Conservation (phyloP, 129 eudicot genomes). For the Logfia minima region DNA sequence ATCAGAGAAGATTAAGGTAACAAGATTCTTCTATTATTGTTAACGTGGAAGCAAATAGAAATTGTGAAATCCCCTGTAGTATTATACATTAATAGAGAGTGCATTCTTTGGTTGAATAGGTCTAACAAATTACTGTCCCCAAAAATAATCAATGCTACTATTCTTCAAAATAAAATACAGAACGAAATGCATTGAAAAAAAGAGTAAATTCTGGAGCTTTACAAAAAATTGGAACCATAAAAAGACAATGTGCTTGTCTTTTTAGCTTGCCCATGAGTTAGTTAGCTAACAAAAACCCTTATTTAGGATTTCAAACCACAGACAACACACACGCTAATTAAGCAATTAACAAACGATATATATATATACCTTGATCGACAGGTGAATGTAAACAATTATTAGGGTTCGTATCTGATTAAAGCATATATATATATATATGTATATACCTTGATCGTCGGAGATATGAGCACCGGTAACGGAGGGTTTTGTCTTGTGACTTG, state of each 20-base stretch:
- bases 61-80: background rate
- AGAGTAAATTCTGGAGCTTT: too few relatives aligned
- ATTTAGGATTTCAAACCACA: background rate
- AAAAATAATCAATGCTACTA: too few relatives aligned
- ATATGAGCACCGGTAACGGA: background rate
- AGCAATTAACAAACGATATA: too few relatives aligned
- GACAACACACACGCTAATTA: too few relatives aligned
- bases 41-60: too few relatives aligned
- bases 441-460: background rate
- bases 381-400: background rate
- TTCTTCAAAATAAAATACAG: background rate
- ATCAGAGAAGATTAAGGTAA: too few relatives aligned
- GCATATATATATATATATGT: background rate
- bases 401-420: background rate
- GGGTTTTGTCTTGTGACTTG: background rate
- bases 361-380: too few relatives aligned
- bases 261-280: background rate
- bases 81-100: too few relatives aligned
- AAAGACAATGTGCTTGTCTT: background rate
- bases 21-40: too few relatives aligned
- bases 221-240: background rate
- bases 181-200: background rate
- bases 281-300: background rate
- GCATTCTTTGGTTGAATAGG: too few relatives aligned
- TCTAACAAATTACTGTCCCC: background rate